Base-by-base conservation (phyloP, 2,329 filamentous ascomycete genomes). In the Beauveria australis region DNA sequence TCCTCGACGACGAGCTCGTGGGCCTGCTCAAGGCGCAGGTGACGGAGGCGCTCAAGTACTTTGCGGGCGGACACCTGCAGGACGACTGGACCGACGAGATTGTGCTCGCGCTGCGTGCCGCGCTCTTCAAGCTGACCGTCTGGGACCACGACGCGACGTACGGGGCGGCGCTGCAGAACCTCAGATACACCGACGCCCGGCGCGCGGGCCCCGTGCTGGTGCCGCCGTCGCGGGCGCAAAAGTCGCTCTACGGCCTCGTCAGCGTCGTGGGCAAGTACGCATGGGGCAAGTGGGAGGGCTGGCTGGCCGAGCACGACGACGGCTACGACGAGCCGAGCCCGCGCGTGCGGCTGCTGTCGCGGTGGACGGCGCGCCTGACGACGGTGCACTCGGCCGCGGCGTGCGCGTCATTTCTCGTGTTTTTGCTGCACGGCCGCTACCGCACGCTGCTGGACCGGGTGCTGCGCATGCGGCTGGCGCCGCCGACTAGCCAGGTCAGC, bases 111-210 rank as follows among this genome's bases (percentile, higher is more conserved):
- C 79, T 99, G 60, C 82, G 93, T 52, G 85, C 88, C 2, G 78
- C 92, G 3, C 78, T 99, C 8, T 99, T 97, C 80, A 99, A 99
- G 75, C 82, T 99, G 64, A 91, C 89, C 18, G 87, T 99, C 62
- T 99, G 94, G 94, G 92, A 97, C 73, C 91, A 97, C 73, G 88
- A 96, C 72, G 91, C 94, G 44, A 95, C 90, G 5, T 97, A 99
- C 73, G 94, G 94, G 63, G 94, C 94, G 12, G 87, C 91, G 41
- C 79, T 99, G 54, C 94, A 99, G 74, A 96, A 96, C 64, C 81
- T 99, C 30, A 87, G 87, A 70, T 97, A 93, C 70, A 89, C 90
- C 12, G 93, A 97, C 71, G 92, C 92, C 53, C 83, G 93, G 63
- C 81, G 79, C 58, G 75, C 75, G 52, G 84, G 84, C 10, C 76